Evolutionary conservation across 768 basidiomycete genomes (phyloP), one percentile per base, ranked within the genome.

Genomic region (Auriscalpium vulgare): DNA sequence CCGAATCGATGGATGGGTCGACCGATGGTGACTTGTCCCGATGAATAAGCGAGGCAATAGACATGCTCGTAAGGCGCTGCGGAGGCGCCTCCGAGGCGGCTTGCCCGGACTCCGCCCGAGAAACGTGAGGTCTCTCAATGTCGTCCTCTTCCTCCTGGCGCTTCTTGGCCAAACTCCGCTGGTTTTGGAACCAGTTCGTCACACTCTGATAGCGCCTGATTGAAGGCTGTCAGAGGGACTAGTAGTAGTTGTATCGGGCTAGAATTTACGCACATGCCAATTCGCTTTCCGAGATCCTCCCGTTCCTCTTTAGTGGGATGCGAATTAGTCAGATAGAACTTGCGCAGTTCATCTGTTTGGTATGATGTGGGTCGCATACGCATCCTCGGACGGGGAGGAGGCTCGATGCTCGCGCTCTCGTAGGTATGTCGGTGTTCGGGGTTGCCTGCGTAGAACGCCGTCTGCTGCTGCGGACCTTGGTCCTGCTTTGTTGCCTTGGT

Each of bases 121-220:
- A 66, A 55, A 60, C 53, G 56, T 63, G 52, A 51, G 66, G 63
- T 49, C 66, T 37, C 47, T 66, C 58, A 46, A 65, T 64, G 44
- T 71, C 66, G 50, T 62, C 49, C 21, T 63, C 67, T 50, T 85
- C 83, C 59, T 87, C 84, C 61, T 75, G 80, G 62, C 78, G 79
- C 72, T 86, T 87, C 74, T 85, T 86, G 36, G 85, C 81, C 60
- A 84, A 78, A 67, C 82, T 88, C 63, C 87, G 86, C 65, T 91
- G 87, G 64, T 89, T 88, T 75, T 90, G 88, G 68, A 91, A 91
- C 89, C 88, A 90, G 66, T 91, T 89, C 1, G 84, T 88, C 56
- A 91, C 83, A 55, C 82, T 87, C 70, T 88, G 83, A 71, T 85
- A 79, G 60, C 81, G 84, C 87, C 88, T 91, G 59, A 64, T 66